phyloP scores from a whole-genome alignment of 371 early-diverging fungal genomes.

The Rhizopus delemar region DNA sequence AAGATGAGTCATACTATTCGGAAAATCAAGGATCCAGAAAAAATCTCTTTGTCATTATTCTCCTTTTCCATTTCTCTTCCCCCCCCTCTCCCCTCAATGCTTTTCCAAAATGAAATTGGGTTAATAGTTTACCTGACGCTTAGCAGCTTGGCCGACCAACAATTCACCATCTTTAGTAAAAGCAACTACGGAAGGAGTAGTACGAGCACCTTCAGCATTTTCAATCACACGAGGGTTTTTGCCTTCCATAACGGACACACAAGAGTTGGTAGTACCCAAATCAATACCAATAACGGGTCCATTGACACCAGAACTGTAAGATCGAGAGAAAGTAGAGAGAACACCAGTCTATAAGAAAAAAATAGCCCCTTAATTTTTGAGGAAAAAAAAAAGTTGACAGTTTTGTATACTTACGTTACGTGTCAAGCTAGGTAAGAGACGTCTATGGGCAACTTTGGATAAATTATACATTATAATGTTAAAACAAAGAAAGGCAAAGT shows the following conservation, averaged over 20 bases:
- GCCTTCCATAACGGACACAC: conserved; percentile 84
- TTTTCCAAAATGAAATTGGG: no score
- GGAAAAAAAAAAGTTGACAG: background rate
- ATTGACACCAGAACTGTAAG: conserved; percentile 70
- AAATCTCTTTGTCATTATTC: no score
- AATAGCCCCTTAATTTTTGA: no score
- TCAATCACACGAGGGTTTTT: conserved; percentile 96
- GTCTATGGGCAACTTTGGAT: conserved; percentile 16
- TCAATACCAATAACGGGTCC: conserved; percentile 95
- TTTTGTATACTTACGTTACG: conserved; percentile 14
- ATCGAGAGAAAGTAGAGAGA: conserved; percentile 15
- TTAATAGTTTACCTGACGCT: conserved; percentile 73
- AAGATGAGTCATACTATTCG: no score
- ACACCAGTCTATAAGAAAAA: conserved; percentile 1
- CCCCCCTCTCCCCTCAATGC: no score
- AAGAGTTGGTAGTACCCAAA: conserved; percentile 49
- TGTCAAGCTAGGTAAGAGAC: conserved; percentile 18
- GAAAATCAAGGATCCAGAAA: no score
- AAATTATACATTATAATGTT: conserved; percentile 29
- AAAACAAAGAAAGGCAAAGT: background rate
- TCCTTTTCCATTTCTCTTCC: no score
- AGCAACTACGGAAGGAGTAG: conserved; percentile 97
- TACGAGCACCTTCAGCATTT: conserved; percentile 94
- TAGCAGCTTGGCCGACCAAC: conserved; percentile 95
- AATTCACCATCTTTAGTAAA: conserved; percentile 91